Evolutionary conservation across 2,329 filamentous ascomycete species (phyloP).

Genomic region (Emergomyces pasteurianus): DNA sequence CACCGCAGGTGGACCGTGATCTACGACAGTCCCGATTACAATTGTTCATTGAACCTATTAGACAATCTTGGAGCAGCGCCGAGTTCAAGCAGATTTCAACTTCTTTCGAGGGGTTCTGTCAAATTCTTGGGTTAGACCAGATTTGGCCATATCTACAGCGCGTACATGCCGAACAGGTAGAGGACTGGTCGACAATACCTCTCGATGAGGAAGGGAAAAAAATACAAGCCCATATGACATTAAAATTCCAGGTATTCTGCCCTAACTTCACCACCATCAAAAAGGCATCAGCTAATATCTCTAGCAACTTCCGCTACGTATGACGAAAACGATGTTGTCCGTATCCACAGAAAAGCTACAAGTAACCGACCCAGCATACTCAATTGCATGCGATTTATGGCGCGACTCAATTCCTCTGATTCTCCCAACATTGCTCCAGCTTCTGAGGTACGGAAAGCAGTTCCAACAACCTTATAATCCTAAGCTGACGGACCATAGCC

Average conservation of each 20-base stretch:
- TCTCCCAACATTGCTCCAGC: slow-evolving; percentile 72
- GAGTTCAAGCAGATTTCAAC: slow-evolving; percentile 57
- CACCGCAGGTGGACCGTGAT: slow-evolving; percentile 59
- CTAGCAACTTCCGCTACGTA: slow-evolving; percentile 62
- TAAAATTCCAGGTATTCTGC: slow-evolving; percentile 51
- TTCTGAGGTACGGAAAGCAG: slow-evolving; percentile 48
- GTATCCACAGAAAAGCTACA: slow-evolving; percentile 85
- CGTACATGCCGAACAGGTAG: slow-evolving; percentile 59
- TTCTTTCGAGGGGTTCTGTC: slow-evolving; percentile 67
- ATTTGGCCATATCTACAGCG: slow-evolving; percentile 67
- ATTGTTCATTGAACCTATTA: slow-evolving; percentile 71
- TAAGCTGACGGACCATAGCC: slow-evolving; percentile 35
- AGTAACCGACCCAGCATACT: slow-evolving; percentile 58
- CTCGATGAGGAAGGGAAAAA: slow-evolving; percentile 69
- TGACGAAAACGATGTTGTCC: slow-evolving; percentile 83
- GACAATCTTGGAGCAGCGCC: slow-evolving; percentile 64
- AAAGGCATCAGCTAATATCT: not conserved
- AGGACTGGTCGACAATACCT: slow-evolving; percentile 69
- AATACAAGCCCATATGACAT: slow-evolving; percentile 66
- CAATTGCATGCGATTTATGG: slow-evolving; percentile 73
- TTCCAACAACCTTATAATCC: not conserved
- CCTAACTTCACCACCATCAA: slow-evolving; percentile 2
- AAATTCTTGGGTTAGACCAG: slow-evolving; percentile 64
- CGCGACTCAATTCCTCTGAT: slow-evolving; percentile 68
- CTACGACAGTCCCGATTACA: slow-evolving; percentile 59